Conservation (phyloP, 257 asterid genomes). For the Ajuga chamaepitys region DNA sequence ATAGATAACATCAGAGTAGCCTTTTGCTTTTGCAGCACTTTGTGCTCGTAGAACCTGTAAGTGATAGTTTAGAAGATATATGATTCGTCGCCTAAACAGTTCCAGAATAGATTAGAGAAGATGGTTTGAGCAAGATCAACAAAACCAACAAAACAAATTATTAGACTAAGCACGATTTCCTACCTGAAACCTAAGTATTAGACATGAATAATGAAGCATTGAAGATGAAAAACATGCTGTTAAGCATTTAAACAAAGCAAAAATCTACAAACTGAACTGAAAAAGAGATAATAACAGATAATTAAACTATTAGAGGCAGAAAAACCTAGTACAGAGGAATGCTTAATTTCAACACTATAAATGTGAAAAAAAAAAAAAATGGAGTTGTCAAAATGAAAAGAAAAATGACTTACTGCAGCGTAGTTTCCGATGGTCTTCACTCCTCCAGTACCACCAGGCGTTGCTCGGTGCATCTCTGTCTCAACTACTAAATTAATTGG, state of each 20-base stretch:
- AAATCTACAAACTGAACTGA: background rate
- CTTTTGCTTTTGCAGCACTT: slow-evolving; percentile 91
- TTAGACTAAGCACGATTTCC: background rate
- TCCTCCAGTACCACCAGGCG: slow-evolving; percentile 99
- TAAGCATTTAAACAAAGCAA: background rate
- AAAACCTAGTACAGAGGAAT: background rate
- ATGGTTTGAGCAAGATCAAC: background rate
- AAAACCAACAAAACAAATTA: background rate
- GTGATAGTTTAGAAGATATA: background rate
- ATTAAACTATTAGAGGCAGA: background rate
- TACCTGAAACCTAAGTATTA: background rate
- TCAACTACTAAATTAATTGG: slow-evolving; percentile 88
- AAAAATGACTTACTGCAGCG: slow-evolving; percentile 65
- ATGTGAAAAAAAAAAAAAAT: background rate
- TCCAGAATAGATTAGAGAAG: background rate
- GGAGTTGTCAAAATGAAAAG: background rate
- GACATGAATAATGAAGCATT: background rate
- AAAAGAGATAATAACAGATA: background rate
- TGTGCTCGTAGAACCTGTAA: slow-evolving; percentile 84
- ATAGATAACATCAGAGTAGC: slow-evolving; percentile 83
- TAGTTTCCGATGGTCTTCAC: slow-evolving; percentile 94
- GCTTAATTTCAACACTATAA: background rate
- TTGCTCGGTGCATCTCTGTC: slow-evolving; percentile 92
- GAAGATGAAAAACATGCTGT: background rate
- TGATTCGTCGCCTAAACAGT: background rate